phyloP scores from a whole-genome alignment of 108 stramenopile species.

The Cyclotella distinguenda region DNA sequence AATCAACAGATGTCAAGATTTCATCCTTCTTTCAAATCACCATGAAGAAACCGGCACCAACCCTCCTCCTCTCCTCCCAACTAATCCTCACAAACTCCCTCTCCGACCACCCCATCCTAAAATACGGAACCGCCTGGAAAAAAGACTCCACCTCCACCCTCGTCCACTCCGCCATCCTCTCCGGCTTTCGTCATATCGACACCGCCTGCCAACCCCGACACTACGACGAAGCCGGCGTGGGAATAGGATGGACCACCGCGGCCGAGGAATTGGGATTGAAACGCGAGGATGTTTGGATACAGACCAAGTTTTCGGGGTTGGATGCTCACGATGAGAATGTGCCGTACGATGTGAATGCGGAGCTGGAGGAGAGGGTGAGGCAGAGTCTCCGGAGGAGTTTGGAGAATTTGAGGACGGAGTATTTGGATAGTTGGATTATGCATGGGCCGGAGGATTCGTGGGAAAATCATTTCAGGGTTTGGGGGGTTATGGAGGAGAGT shows the following conservation, averaged over 20 bases:
- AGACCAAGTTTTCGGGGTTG: slow-evolving; percentile 59
- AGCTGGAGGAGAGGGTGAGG: slow-evolving; percentile 63
- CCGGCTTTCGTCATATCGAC: slow-evolving; percentile 63
- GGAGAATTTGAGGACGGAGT: slow-evolving; percentile 75
- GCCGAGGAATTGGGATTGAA: slow-evolving; percentile 30
- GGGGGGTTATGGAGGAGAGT: slow-evolving; percentile 43
- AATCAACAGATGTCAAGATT: too few species aligned
- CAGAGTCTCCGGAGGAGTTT: slow-evolving; percentile 63
- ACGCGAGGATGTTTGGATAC: slow-evolving; percentile 55
- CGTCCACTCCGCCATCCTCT: slow-evolving; percentile 41
- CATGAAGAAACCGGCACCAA: not conserved
- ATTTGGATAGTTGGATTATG: slow-evolving; percentile 80
- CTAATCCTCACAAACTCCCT: slow-evolving; percentile 10
- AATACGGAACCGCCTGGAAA: slow-evolving; percentile 73
- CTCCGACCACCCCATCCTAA: slow-evolving; percentile 29
- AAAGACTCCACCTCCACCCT: slow-evolving; percentile 50
- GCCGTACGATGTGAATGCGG: slow-evolving; percentile 72
- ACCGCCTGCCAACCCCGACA: slow-evolving; percentile 70
- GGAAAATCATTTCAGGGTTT: slow-evolving; percentile 39
- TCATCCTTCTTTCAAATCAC: not conserved
- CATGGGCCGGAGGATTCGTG: slow-evolving; percentile 57
- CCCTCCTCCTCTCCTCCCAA: not conserved
- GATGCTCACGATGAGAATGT: slow-evolving; percentile 54
- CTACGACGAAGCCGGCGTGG: slow-evolving; percentile 56
- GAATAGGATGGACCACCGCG: slow-evolving; percentile 43